Percentiles rank a stretch among this genome's conserved stretches.
phyloP scores from a whole-genome alignment of 2,329 filamentous ascomycete species.

The Leptographium flavum region DNA sequence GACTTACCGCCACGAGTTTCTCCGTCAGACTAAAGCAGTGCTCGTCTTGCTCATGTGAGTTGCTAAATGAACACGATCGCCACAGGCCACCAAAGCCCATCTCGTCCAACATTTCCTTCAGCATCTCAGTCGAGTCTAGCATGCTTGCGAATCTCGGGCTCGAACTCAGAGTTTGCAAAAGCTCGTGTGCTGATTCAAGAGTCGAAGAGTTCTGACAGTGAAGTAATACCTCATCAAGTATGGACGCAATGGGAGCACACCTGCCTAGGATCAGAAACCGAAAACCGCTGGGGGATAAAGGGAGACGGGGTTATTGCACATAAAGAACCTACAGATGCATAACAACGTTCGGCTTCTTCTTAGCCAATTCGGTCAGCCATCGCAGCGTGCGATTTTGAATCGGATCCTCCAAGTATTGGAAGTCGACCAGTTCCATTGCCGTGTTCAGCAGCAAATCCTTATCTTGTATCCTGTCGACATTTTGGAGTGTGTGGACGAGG shows the following conservation, averaged over 20 bases:
- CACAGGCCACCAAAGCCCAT: conserved; percentile 52
- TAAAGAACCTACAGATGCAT: conserved; percentile 37
- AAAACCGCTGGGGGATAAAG: neutral
- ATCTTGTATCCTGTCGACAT: conserved; percentile 36
- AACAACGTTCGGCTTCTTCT: conserved; percentile 39
- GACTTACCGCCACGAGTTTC: conserved; percentile 42
- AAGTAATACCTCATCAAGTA: conserved; percentile 47
- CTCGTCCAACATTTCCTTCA: conserved; percentile 40
- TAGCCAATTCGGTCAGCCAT: conserved; percentile 46
- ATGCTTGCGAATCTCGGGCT: conserved; percentile 35
- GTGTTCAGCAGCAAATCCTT: conserved; percentile 48
- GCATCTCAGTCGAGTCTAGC: conserved; percentile 29
- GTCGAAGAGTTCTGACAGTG: conserved; percentile 48
- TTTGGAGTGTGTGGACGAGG: conserved; percentile 26
- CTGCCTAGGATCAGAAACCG: conserved; percentile 17
- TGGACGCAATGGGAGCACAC: conserved; percentile 38
- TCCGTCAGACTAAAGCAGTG: conserved; percentile 41
- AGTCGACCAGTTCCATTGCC: conserved; percentile 51
- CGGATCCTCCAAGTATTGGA: conserved; percentile 47
- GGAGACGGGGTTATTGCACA: neutral
- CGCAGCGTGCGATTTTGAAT: conserved; percentile 43
- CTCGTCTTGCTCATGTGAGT: conserved; percentile 32
- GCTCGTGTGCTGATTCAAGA: conserved; percentile 43
- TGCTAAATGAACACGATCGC: conserved; percentile 38
- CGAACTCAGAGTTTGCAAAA: conserved; percentile 44